A percentile compares a stretch with the other conserved stretches of the same genome.
Evolutionary conservation across 805 yeast species (phyloP).

Genomic region (Lipomyces spencermartinsiae): DNA sequence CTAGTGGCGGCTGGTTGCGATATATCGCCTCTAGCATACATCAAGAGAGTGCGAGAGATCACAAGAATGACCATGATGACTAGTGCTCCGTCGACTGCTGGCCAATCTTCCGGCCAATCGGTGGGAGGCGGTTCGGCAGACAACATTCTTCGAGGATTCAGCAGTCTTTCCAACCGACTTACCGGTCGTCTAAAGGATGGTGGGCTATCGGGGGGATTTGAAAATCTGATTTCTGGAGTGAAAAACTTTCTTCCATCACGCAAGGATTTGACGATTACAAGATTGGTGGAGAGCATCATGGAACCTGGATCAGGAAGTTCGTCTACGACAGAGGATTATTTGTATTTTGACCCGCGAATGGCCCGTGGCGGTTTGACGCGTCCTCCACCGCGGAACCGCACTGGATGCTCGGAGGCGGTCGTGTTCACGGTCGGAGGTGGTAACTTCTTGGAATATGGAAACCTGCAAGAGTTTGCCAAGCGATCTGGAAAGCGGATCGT

Average conservation of each 20-base stretch:
- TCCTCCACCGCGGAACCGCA: constrained; percentile 71
- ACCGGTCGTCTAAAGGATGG: constrained; percentile 79
- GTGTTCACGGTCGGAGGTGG: constrained; percentile 98
- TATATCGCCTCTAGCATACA: constrained; percentile 69
- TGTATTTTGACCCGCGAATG: constrained; percentile 85
- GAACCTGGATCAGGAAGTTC: constrained; percentile 60
- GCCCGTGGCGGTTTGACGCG: constrained; percentile 88
- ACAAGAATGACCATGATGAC: constrained; percentile 56
- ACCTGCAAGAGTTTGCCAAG: constrained; percentile 59
- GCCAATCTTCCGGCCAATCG: constrained; percentile 40
- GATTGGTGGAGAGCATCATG: constrained; percentile 88
- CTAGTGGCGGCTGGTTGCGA: constrained; percentile 63
- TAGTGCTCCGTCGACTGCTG: constrained; percentile 45
- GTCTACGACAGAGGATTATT: constrained; percentile 81
- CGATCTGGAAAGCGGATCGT: constrained; percentile 62
- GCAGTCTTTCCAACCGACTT: constrained; percentile 75
- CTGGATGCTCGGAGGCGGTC: constrained; percentile 59
- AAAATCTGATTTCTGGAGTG: constrained; percentile 84
- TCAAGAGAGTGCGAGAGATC: constrained; percentile 80
- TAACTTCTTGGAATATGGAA: constrained; percentile 90
- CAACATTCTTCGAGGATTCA: constrained; percentile 57
- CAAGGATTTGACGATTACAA: constrained; percentile 86
- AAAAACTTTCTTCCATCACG: constrained; percentile 87
- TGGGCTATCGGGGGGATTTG: constrained; percentile 88
- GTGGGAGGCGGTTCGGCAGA: constrained; percentile 40